Evolutionary conservation across 164 flowering plant species (phyloP), one percentile per base, ranked within the genome.

Genomic region (Stephania cephalantha): DNA sequence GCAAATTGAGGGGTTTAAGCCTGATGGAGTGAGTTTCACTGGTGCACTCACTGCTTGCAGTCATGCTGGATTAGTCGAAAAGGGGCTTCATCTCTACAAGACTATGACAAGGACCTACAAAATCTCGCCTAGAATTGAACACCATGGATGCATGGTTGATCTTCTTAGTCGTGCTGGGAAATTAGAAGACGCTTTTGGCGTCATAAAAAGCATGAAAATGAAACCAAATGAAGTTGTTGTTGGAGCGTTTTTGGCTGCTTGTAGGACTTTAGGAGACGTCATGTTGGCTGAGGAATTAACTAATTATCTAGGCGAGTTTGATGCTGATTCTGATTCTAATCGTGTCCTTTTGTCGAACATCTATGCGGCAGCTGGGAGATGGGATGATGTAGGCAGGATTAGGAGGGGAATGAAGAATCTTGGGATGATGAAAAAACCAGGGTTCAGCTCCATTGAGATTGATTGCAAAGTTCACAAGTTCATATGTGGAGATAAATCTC

Each of bases 31-130:
- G 12, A 87, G 84, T 79, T 87, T 85, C 76, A 87, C 90, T 0
- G 94, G 90, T 11, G 94, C 88, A 42, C 86, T 90, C 18, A 84
- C 90, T 31, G 94, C 94, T 0, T 90, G 92, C 75, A 87, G 90
- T 77, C 91, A 90, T 72, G 88, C 90, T 1, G 91, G 94, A 12
- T 78, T 88, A 46, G 88, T 90, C 22, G 84, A 85, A 5, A 73
- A 85, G 67, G 94, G 94, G 63, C 75, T 85, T 9, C 61, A 75
- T 46, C 78, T 79, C 42, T 88, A 84, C 42, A 77, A 85, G 25
- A 64, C 25, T 20, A 88, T 90, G 92, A 83, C 75, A 72, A 83
- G 73, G 15, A 75, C 78, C 42, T 72, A 84, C 71, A 77, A 66
- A 74, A 85, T 90, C 7, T 22, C 68, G 6, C 92, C 90, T 5